These are phyloP conservation scores for Hypoxylon sp. DNA, from an alignment of 2,329 filamentous ascomycete species.

Conservation along the genomic window DNA sequence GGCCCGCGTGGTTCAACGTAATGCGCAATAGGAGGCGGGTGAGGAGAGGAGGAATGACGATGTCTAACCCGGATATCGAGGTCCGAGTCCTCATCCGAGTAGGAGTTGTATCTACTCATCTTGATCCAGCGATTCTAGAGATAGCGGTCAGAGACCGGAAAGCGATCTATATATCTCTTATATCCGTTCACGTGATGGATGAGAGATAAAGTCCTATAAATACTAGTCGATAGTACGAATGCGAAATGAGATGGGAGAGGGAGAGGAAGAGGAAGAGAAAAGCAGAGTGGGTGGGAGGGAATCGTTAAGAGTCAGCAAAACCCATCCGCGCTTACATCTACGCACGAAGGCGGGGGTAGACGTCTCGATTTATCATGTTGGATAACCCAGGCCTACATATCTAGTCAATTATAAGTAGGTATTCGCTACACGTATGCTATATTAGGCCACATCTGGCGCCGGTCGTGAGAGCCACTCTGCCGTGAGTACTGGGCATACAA, in stretches of 20 bases:
- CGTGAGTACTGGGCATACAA: constrained; percentile 2
- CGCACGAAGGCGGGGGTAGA: constrained; percentile 16
- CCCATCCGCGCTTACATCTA: constrained; percentile 12
- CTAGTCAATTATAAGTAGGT: constrained; percentile 21
- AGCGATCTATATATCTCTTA: not conserved
- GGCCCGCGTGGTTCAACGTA: constrained; percentile 60
- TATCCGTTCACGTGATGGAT: not conserved
- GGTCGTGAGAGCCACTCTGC: constrained; percentile 9
- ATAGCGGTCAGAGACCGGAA: not conserved
- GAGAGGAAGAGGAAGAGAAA: not conserved
- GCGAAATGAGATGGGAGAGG: constrained; percentile 1
- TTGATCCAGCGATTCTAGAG: not conserved
- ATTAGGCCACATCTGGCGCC: constrained; percentile 27
- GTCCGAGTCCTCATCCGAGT: constrained; percentile 68
- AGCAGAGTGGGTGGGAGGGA: constrained; percentile 3
- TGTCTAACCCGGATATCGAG: constrained; percentile 64
- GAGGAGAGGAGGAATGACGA: constrained; percentile 57
- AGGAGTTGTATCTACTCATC: constrained; percentile 53
- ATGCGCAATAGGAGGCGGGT: constrained; percentile 55
- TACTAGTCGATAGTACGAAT: not conserved
- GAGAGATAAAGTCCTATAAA: not conserved
- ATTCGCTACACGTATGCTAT: constrained; percentile 23
- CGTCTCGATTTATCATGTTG: constrained; percentile 21
- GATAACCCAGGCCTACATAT: constrained; percentile 16
- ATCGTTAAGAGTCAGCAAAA: constrained; percentile 17